phyloP scores from a whole-genome alignment of 2,329 filamentous ascomycete genomes.

The Onygena corvina region DNA sequence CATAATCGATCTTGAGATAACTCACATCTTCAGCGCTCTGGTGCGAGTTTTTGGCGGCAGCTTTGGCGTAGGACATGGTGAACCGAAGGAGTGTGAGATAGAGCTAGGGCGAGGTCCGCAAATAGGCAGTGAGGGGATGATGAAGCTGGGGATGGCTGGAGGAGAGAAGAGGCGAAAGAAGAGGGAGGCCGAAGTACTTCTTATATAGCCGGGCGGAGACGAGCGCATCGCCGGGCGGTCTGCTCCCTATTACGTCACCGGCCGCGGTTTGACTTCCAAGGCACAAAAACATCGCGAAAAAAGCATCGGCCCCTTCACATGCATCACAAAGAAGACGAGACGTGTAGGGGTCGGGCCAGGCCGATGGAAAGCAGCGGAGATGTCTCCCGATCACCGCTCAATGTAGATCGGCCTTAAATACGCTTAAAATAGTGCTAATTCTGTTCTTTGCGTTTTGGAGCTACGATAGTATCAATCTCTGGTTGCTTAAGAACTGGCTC shows the following conservation, averaged over 20 bases:
- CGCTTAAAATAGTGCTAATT: too few species aligned
- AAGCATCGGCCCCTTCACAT: neutral
- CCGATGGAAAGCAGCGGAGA: neutral
- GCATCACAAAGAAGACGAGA: too few species aligned
- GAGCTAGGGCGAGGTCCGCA: neutral
- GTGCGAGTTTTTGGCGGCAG: slow-evolving; percentile 36
- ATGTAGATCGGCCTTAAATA: too few species aligned
- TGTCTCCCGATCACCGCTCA: too few species aligned
- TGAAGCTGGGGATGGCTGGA: neutral
- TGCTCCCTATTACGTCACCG: slow-evolving; percentile 4
- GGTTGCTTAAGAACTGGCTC: too few species aligned
- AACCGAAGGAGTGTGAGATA: neutral
- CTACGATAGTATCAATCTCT: too few species aligned
- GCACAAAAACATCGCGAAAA: neutral
- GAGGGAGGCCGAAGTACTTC: neutral
- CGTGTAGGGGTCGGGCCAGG: neutral
- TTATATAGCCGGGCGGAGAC: too few species aligned
- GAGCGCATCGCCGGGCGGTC: too few species aligned
- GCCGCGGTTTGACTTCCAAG: neutral
- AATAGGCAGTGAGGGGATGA: neutral
- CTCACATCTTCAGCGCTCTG: slow-evolving; percentile 39
- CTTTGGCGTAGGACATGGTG: slow-evolving; percentile 39
- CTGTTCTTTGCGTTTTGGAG: too few species aligned
- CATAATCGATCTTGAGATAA: slow-evolving; percentile 8
- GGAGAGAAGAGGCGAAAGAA: neutral